These are phyloP conservation scores for Pichia deserticola DNA, from an alignment of 805 yeast species.

Conservation along the genomic window DNA sequence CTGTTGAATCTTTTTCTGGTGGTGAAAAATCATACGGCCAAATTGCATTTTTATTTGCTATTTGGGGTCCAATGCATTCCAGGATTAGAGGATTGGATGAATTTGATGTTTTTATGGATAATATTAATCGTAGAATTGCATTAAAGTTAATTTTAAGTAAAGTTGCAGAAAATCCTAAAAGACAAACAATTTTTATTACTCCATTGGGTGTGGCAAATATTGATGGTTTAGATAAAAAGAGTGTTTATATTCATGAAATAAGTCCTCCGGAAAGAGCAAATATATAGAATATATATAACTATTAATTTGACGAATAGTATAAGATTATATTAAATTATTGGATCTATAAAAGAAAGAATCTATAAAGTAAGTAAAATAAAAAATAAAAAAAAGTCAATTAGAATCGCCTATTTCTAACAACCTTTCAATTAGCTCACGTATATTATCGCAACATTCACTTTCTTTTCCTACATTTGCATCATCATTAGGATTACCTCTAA, in stretches of 20 bases:
- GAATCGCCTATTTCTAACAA: constrained; percentile 4
- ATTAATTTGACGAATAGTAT: no score
- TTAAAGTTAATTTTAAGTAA: constrained; percentile 66
- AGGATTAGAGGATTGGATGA: constrained; percentile 89
- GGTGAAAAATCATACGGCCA: constrained; percentile 96
- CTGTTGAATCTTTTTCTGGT: constrained; percentile 83
- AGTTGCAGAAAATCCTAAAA: constrained; percentile 51
- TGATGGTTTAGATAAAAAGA: constrained; percentile 45
- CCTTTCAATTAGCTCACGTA: constrained; percentile 15
- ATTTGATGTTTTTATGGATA: constrained; percentile 97
- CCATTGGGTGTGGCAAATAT: constrained; percentile 83
- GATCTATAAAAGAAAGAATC: no score
- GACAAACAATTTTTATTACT: constrained; percentile 88
- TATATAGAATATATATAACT: background rate
- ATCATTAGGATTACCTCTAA: constrained; percentile 2
- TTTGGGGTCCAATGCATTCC: constrained; percentile 91
- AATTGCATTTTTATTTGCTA: constrained; percentile 74
- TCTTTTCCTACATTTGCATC: constrained; percentile 2
- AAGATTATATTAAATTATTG: no score
- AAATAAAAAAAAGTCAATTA: background rate
- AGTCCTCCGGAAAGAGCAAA: constrained; percentile 28
- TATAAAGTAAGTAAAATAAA: no score
- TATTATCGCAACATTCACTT: constrained; percentile 15
- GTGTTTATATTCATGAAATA: constrained; percentile 60
- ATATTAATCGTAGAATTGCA: constrained; percentile 76